A percentile compares a stretch with the other conserved stretches of the same genome.
These are phyloP conservation scores for Termitomyces sp. DNA, from an alignment of 768 basidiomycete genomes.

Conservation along the genomic window DNA sequence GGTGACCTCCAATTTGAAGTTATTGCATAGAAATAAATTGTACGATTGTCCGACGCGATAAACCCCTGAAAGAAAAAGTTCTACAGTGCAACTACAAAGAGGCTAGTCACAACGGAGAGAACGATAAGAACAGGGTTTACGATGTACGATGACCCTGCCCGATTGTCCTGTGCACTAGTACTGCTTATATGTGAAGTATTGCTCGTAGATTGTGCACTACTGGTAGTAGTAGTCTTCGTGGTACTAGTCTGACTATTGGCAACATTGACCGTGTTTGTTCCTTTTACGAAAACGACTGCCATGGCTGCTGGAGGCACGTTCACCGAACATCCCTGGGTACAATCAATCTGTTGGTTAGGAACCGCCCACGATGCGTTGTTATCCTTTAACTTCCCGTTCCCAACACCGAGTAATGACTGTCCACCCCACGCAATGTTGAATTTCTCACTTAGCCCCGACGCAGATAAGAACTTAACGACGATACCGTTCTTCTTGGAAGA, in stretches of 20 bases:
- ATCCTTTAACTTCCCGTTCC: conserved; percentile 33
- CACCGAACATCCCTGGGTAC: conserved; percentile 41
- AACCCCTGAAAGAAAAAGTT: no score
- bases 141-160: not conserved
- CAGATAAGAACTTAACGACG: conserved; percentile 44
- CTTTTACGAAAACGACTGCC: conserved; percentile 39
- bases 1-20: no score
- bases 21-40: not conserved
- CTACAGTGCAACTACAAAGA: not conserved
- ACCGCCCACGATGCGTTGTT: conserved; percentile 29
- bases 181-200: not conserved
- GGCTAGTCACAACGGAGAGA: not conserved
- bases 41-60: no score
- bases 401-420: conserved; percentile 40
- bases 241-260: not conserved
- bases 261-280: not conserved
- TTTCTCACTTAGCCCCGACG: conserved; percentile 43
- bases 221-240: not conserved
- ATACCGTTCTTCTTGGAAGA: conserved; percentile 22
- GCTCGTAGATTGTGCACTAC: not conserved
- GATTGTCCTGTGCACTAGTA: not conserved
- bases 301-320: conserved; percentile 44
- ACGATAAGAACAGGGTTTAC: not conserved
- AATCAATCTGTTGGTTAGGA: conserved; percentile 34
- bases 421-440: conserved; percentile 61